Percentiles rank a stretch among this genome's conserved stretches.
phyloP scores from a whole-genome alignment of 2,329 filamentous ascomycete species.

The Cercospora janseana region DNA sequence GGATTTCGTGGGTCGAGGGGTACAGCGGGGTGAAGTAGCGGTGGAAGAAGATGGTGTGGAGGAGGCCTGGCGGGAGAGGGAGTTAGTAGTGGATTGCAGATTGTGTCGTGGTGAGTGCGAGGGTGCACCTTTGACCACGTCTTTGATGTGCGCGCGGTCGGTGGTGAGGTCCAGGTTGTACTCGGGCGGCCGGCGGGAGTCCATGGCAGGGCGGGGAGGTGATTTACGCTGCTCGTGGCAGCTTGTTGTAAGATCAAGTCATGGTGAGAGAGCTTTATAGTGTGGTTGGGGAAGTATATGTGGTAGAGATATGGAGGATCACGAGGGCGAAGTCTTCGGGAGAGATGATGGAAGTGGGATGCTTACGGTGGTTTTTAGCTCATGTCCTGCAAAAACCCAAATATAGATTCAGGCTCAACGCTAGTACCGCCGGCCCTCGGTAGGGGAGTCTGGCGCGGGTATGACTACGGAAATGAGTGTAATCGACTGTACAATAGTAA shows the following conservation, averaged over 20 bases:
- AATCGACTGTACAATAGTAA: no score
- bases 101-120: neutral
- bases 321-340: conserved; percentile 2
- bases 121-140: conserved; percentile 75
- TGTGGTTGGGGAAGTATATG: neutral
- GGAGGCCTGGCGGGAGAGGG: conserved; percentile 62
- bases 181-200: conserved; percentile 70
- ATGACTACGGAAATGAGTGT: no score
- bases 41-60: conserved; percentile 98
- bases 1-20: conserved; percentile 80
- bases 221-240: conserved; percentile 10
- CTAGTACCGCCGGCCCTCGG: no score
- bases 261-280: neutral
- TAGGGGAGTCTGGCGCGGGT: no score
- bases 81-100: conserved; percentile 1
- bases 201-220: conserved; percentile 48
- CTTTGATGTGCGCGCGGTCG: conserved; percentile 82
- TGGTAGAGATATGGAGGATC: conserved; percentile 1
- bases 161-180: conserved; percentile 93
- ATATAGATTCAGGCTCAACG: no score
- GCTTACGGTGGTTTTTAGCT: neutral
- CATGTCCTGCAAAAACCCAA: no score
- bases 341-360: conserved; percentile 6
- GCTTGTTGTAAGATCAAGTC: conserved; percentile 7
- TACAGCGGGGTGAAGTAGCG: conserved; percentile 87